Base-by-base conservation (phyloP, 2,329 filamentous ascomycete genomes). In the Madurella mycetomatis region DNA sequence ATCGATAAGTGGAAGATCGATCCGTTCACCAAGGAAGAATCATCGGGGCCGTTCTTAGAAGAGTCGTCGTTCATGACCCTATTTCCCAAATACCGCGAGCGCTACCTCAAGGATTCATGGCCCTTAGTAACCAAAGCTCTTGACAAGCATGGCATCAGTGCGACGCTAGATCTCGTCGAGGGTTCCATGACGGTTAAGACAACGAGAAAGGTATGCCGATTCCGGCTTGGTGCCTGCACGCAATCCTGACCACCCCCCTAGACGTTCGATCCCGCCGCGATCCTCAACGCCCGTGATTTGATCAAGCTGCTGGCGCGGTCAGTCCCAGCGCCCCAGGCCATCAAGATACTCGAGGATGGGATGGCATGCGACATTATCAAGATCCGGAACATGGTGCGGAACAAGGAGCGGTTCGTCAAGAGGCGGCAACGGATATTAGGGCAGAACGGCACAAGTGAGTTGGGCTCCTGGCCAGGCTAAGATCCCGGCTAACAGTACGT, bases 1-100 rank as follows among this genome's bases (percentile, higher is more conserved):
- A 90, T 97, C 61, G 92, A 97, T 75, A 95, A 96, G 72, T 97
- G 91, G 91, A 92, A 91, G 84, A 76, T 92, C 65, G 91, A 96
- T 40, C 74, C 84, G 30, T 97, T 97, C 74, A 92, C 84, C 74
- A 97, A 97, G 73, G 73, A 76, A 32, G 90, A 64, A 25, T 58
- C 57, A 15, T 58, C 83, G 52, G 94, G 94, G 61, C 87, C 88
- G 17, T 95, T 99, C 69, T 81, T 86, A 50, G 92, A 99, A 72
- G 94, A 97, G 75, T 96, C 90, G 1, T 91, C 88, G 5, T 99
- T 99, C 70, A 79, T 79, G 61, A 87, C 84, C 0, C 77, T 97
- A 7, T 97, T 97, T 69, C 94, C 94, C 60, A 96, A 96, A 73
- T 99, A 99, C 73, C 87, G 94, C 66, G 94, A 99, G 79, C 82